These are phyloP conservation scores for Linderniella brevidens DNA, from an alignment of 257 asterid genomes.

Conservation along the genomic window DNA sequence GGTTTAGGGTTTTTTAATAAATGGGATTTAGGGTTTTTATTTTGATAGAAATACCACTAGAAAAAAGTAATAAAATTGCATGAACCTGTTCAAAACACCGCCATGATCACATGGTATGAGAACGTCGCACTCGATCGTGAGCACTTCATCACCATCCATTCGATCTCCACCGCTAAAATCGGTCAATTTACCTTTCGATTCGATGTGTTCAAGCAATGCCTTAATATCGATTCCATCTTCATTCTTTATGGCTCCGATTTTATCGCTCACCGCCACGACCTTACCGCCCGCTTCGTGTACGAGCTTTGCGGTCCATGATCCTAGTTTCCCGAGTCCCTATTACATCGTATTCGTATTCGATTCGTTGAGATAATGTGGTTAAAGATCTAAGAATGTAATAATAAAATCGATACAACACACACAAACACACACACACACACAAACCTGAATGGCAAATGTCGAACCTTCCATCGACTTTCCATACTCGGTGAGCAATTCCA, in stretches of 20 bases:
- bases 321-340: conserved; percentile 65
- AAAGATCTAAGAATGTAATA: not conserved
- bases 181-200: not conserved
- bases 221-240: conserved; percentile 7
- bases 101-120: conserved; percentile 2
- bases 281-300: conserved; percentile 63
- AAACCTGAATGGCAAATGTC: too few species aligned
- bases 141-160: not conserved
- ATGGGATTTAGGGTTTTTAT: not conserved
- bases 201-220: not conserved
- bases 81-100: conserved; percentile 7
- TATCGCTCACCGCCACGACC: conserved; percentile 63
- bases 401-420: conserved; percentile 11
- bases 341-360: not conserved
- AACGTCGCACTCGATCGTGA: conserved; percentile 1
- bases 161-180: not conserved
- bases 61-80: not conserved
- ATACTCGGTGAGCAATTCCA: too few species aligned
- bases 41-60: too few species aligned
- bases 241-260: conserved; percentile 66
- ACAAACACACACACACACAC: too few species aligned
- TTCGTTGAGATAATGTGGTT: not conserved
- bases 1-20: not conserved
- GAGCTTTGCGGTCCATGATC: conserved; percentile 61
- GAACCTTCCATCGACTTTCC: too few species aligned